phyloP scores from a whole-genome alignment of 2,329 filamentous ascomycete genomes.

The Fusarium pseudocircinatum region DNA sequence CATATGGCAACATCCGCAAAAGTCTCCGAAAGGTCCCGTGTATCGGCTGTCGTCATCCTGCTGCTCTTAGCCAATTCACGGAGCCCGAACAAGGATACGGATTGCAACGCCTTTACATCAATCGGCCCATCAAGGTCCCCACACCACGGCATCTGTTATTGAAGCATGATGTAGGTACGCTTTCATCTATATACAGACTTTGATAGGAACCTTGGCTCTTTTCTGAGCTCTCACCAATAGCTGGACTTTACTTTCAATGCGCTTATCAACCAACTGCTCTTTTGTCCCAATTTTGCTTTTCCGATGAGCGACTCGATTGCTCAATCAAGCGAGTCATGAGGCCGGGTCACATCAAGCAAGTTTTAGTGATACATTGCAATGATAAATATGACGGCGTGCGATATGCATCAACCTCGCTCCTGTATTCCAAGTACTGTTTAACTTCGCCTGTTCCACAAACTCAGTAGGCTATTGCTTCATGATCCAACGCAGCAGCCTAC shows the following conservation, averaged over 20 bases:
- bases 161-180: no score
- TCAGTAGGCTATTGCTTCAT: rapidly evolving
- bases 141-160: no score
- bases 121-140: neutral
- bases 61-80: no score
- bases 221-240: neutral
- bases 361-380: rapidly evolving
- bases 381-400: no score
- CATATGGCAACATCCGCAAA: neutral
- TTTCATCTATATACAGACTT: neutral
- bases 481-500: rapidly evolving
- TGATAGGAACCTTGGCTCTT: rapidly evolving
- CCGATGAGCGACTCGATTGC: no score
- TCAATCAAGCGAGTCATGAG: no score
- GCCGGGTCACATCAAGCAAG: rapidly evolving
- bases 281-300: neutral
- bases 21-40: neutral
- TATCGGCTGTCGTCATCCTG: neutral
- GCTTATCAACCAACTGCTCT: rapidly evolving
- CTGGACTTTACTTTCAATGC: no score
- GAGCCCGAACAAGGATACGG: neutral
- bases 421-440: no score
- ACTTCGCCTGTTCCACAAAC: neutral
- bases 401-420: neutral
- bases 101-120: rapidly evolving